Evolutionary conservation across 2,329 filamentous ascomycete genomes (phyloP), one percentile per base, ranked within the genome.

Genomic region (Cladosporium sphaerospermum): DNA sequence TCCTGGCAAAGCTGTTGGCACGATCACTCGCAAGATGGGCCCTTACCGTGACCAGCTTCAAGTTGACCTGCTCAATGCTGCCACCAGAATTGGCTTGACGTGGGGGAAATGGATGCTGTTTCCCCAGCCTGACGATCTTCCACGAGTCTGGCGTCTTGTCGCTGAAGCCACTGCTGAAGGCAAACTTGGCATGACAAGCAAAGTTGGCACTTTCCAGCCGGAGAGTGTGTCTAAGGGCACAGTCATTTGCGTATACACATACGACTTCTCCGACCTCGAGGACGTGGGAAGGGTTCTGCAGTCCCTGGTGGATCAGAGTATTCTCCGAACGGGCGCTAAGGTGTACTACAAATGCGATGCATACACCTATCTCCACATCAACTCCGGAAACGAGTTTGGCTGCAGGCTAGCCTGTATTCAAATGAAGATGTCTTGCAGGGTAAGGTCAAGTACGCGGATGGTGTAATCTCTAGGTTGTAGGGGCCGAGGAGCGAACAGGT

Each of bases 41-140:
- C 64, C 71, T 9, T 64, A 76, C 33, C 68, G 73, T 9, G 67
- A 72, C 10, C 61, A 64, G 14, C 65, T 81, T 6, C 74, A 79
- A 58, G 60, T 69, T 9, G 76, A 82, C 39, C 79, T 95, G 16
- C 71, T 83, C 13, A 70, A 75, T 14, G 68, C 87, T 16, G 88
- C 88, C 1, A 74, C 77, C 9, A 72, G 78, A 14, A 77, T 75
- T 11, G 75, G 77, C 19, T 77, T 88, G 10, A 75, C 80, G 0
- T 73, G 75, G 39, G 88, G 88, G 50, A 93, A 92, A 76, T 91
- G 88, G 88, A 86, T 91, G 83, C 65, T 92, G 1, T 90, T 89
- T 59, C 80, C 78, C 10, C 62, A 70, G 0, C 64, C 72, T 0
- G 64, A 70, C 7, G 72, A 81, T 31, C 77, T 89, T 13, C 77